phyloP scores from a whole-genome alignment of 2,329 filamentous ascomycete species.

The Escovopsis sp. region DNA sequence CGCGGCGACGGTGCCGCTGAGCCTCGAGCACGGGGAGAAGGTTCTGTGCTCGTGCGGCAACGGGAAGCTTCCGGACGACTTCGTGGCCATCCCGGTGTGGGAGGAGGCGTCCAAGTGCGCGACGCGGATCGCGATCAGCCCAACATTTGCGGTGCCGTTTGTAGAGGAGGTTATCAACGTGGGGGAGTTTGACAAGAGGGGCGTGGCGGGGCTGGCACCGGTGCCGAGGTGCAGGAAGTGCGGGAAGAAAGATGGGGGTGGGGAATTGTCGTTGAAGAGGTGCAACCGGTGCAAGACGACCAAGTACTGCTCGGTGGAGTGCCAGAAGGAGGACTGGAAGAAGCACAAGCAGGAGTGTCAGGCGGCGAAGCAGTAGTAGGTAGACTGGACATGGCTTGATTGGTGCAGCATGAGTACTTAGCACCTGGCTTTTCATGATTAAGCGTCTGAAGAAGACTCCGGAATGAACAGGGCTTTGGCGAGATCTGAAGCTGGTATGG shows the following conservation, averaged over 20 bases:
- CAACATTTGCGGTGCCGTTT: conserved; percentile 30
- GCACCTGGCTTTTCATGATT: no score
- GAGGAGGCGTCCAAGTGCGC: conserved; percentile 26
- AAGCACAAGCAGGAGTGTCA: conserved; percentile 21
- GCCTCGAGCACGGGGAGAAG: conserved; percentile 18
- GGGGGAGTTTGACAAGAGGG: conserved; percentile 5
- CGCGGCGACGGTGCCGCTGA: conserved; percentile 24
- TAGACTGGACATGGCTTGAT: not conserved
- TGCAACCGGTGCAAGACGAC: conserved; percentile 30
- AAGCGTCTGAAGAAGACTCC: no score
- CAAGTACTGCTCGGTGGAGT: conserved; percentile 36
- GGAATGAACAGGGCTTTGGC: no score
- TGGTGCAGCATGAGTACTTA: no score
- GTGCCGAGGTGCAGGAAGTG: conserved; percentile 21
- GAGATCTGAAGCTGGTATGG: no score
- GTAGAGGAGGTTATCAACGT: conserved; percentile 26
- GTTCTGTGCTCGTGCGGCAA: conserved; percentile 32
- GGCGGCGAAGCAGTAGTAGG: not conserved
- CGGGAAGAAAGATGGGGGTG: conserved; percentile 13
- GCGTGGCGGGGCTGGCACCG: conserved; percentile 6
- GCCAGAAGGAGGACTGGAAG: conserved; percentile 40
- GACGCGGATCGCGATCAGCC: conserved; percentile 44
- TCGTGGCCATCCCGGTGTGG: conserved; percentile 27
- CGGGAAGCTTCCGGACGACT: conserved; percentile 26
- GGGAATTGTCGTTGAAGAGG: conserved; percentile 22